Conservation (phyloP, 139 green algal species). For the Pleodorina starrii region DNA sequence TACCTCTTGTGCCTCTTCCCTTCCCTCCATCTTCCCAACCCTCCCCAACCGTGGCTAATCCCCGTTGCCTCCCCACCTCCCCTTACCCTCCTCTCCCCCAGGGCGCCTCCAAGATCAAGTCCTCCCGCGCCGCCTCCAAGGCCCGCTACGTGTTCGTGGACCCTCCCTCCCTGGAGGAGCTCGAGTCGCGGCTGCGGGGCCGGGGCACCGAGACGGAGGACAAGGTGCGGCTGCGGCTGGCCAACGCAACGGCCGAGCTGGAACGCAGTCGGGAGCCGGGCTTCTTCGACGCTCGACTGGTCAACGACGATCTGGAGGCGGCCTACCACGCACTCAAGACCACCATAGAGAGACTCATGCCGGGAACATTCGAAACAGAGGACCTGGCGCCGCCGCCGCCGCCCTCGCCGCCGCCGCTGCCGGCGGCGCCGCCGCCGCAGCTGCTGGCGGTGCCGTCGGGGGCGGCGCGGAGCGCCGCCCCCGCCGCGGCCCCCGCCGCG, state of each 20-base stretch:
- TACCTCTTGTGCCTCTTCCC: too few species aligned
- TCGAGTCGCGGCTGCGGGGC: constrained; percentile 82
- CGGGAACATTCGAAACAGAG: constrained; percentile 20
- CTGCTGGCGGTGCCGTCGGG: background rate
- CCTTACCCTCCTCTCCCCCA: constrained; percentile 40
- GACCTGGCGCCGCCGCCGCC: constrained; percentile 9
- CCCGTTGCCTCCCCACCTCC: background rate
- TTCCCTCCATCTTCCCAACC: too few species aligned
- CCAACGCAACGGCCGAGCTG: constrained; percentile 77
- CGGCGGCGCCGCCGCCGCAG: background rate
- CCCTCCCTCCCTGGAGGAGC: constrained; percentile 80
- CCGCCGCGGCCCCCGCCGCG: background rate
- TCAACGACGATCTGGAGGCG: constrained; percentile 82
- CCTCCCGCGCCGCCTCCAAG: constrained; percentile 50
- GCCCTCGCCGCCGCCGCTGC: background rate
- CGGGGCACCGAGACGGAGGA: constrained; percentile 88
- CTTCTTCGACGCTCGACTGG: constrained; percentile 83
- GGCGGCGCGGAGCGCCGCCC: background rate
- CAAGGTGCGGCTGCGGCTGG: constrained; percentile 78
- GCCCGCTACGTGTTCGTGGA: constrained; percentile 89
- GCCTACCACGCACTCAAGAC: constrained; percentile 62
- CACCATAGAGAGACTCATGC: constrained; percentile 48
- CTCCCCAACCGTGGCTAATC: too few species aligned
- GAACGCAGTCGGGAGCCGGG: constrained; percentile 66
- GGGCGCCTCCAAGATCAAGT: constrained; percentile 68